Evolutionary conservation across 352 stramenopile genomes (phyloP).

Genomic region (Globisporangium nagaii): DNA sequence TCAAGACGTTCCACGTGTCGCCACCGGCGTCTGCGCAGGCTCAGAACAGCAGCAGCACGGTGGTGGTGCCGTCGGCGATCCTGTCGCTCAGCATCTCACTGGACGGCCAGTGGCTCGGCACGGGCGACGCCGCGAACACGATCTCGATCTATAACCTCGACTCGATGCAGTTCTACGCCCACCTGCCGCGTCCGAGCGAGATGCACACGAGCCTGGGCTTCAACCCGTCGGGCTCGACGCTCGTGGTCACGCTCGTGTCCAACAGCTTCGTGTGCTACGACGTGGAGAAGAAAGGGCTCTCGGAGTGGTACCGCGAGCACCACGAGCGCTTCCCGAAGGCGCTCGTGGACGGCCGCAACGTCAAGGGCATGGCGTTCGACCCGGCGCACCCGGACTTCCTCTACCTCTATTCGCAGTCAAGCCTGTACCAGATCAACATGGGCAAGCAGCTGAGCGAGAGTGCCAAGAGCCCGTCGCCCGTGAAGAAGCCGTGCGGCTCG

Average conservation of each 20-base stretch:
- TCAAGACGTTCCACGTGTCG: constrained; percentile 67
- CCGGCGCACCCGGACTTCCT: constrained; percentile 65
- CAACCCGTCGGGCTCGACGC: constrained; percentile 63
- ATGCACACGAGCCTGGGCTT: constrained; percentile 82
- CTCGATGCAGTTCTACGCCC: constrained; percentile 80
- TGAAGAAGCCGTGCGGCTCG: constrained; percentile 41
- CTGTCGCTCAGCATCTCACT: constrained; percentile 69
- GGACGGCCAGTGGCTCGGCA: constrained; percentile 78
- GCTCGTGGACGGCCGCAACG: constrained; percentile 61
- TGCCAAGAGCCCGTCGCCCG: constrained; percentile 18
- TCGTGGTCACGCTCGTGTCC: constrained; percentile 76
- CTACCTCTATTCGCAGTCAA: constrained; percentile 78
- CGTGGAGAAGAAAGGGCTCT: constrained; percentile 73
- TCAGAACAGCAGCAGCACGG: constrained; percentile 1
- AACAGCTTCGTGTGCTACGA: constrained; percentile 86
- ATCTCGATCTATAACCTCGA: constrained; percentile 82
- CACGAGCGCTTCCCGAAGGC: constrained; percentile 70
- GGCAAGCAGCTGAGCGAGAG: constrained; percentile 16
- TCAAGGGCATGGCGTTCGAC: constrained; percentile 81
- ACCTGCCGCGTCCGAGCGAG: constrained; percentile 51
- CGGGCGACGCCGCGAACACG: constrained; percentile 60
- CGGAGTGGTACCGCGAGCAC: constrained; percentile 66
- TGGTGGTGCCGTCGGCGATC: constrained; percentile 28
- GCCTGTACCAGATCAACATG: constrained; percentile 84
- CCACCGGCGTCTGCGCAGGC: not conserved